Evolutionary conservation across 2,329 filamentous ascomycete species (phyloP).

Genomic region (Trichothecium roseum): DNA sequence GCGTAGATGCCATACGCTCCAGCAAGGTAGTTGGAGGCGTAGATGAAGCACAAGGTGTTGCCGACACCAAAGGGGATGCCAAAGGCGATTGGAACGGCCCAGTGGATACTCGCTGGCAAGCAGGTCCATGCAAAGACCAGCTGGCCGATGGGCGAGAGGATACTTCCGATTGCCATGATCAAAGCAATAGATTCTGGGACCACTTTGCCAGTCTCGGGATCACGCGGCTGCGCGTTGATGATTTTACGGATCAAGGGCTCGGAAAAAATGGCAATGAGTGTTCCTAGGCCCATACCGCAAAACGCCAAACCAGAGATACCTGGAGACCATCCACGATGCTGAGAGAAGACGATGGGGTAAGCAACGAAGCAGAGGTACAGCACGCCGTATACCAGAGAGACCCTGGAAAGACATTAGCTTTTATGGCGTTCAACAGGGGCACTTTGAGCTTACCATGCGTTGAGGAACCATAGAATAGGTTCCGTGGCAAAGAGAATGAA

Average conservation of each 20-base stretch:
- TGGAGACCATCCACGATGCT: slow-evolving; percentile 65
- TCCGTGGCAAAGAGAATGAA: slow-evolving; percentile 70
- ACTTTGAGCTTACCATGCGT: slow-evolving; percentile 46
- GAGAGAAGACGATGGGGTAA: slow-evolving; percentile 74
- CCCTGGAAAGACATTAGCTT: slow-evolving; percentile 30
- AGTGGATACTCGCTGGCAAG: slow-evolving; percentile 65
- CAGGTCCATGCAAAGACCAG: slow-evolving; percentile 86
- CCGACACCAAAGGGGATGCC: slow-evolving; percentile 72
- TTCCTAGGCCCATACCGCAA: slow-evolving; percentile 56
- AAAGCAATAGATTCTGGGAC: slow-evolving; percentile 73
- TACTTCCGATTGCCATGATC: slow-evolving; percentile 66
- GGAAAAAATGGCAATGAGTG: slow-evolving; percentile 46
- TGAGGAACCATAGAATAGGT: slow-evolving; percentile 67
- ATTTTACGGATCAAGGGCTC: slow-evolving; percentile 67
- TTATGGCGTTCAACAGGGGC: background rate
- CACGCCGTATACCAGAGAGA: slow-evolving; percentile 77
- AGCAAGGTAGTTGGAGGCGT: slow-evolving; percentile 70
- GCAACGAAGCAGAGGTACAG: slow-evolving; percentile 86
- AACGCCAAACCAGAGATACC: slow-evolving; percentile 71
- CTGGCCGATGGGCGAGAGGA: slow-evolving; percentile 68
- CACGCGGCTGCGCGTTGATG: slow-evolving; percentile 65
- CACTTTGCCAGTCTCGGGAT: slow-evolving; percentile 63
- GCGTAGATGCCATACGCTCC: slow-evolving; percentile 73
- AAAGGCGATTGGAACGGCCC: slow-evolving; percentile 69
- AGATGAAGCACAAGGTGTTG: slow-evolving; percentile 73